These are phyloP conservation scores for Sporopachydermia cereana DNA, from an alignment of 1,139 yeast species.

Conservation along the genomic window DNA sequence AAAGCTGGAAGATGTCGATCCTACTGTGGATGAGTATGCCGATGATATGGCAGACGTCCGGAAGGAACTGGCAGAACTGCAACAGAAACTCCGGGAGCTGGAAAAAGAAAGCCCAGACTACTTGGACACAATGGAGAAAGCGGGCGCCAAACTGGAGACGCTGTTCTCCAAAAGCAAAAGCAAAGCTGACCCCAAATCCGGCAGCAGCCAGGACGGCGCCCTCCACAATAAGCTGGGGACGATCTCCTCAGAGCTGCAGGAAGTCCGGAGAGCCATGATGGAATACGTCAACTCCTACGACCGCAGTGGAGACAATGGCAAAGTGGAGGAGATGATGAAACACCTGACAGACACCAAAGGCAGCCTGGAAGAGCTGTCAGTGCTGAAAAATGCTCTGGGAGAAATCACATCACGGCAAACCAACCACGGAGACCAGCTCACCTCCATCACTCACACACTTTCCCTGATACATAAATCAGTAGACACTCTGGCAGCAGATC, in stretches of 20 bases:
- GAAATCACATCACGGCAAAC: constrained; percentile 2
- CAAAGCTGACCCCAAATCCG: neutral
- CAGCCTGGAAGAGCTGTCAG: neutral
- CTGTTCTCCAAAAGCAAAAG: neutral
- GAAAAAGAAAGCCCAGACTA: constrained; percentile 3
- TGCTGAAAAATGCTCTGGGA: neutral
- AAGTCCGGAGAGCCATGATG: neutral
- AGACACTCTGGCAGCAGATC: neutral
- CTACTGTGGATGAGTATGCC: constrained; percentile 2
- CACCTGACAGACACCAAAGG: neutral
- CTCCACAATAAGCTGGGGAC: neutral
- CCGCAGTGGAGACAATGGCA: neutral
- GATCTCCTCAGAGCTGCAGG: neutral
- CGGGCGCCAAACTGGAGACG: neutral
- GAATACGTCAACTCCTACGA: neutral
- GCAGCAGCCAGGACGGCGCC: neutral
- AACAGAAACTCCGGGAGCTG: neutral
- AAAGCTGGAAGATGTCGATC: constrained; percentile 3
- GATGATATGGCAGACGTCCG: constrained; percentile 1
- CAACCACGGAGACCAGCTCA: neutral
- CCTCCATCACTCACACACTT: neutral
- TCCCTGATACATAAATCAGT: neutral
- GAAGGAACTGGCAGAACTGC: neutral
- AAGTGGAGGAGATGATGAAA: neutral
- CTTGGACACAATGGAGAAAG: neutral